Conservation (phyloP, 208 protist species). For the Trypanosoma caninum region DNA sequence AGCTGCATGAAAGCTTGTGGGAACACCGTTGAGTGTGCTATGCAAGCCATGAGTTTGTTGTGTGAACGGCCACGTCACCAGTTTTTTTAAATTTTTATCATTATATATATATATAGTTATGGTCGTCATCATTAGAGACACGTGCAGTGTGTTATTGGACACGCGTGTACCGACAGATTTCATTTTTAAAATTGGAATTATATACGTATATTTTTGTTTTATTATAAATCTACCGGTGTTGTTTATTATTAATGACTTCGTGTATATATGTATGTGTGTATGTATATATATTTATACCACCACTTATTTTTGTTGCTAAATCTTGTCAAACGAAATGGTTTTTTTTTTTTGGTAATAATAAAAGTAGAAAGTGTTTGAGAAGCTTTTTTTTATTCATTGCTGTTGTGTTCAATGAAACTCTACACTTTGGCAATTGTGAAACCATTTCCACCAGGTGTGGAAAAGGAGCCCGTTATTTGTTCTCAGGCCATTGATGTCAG, state of each 20-base stretch:
- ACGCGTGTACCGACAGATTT: too few relatives aligned
- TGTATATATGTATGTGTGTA: background rate
- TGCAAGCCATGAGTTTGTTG: too few relatives aligned
- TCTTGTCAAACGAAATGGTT: background rate
- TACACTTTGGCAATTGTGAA: slow-evolving; percentile 72
- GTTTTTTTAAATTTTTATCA: too few relatives aligned
- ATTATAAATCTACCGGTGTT: too few relatives aligned
- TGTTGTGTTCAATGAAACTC: slow-evolving; percentile 50
- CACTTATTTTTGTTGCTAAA: background rate
- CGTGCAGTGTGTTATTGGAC: too few relatives aligned
- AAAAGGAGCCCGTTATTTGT: slow-evolving; percentile 74
- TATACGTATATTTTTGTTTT: too few relatives aligned
- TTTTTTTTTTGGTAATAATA: background rate
- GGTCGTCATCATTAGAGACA: too few relatives aligned
- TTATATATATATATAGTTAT: too few relatives aligned
- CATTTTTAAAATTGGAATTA: too few relatives aligned
- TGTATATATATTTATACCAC: background rate
- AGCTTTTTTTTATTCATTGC: background rate
- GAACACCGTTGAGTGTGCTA: background rate
- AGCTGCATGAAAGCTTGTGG: background rate
- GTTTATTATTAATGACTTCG: too few relatives aligned
- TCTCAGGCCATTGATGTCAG: slow-evolving; percentile 81
- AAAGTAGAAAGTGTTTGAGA: too few relatives aligned
- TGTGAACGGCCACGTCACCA: too few relatives aligned
- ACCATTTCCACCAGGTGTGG: slow-evolving; percentile 37